Evolutionary conservation across 1,284 basidiomycete species (phyloP), one percentile per base, ranked within the genome.

Genomic region (Phaffia rhodozyma): DNA sequence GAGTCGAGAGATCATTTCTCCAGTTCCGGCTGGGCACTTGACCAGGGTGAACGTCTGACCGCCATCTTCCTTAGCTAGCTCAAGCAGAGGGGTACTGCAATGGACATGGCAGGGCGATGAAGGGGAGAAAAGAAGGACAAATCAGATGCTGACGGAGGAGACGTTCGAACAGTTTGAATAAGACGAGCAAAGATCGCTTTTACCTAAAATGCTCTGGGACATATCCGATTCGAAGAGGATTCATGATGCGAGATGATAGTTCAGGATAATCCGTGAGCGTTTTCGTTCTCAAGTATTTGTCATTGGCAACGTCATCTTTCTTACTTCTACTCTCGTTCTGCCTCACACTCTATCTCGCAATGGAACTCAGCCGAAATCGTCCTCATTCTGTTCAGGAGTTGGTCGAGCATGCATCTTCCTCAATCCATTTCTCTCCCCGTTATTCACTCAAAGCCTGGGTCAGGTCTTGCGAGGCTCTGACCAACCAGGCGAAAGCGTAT

Each of bases 21-120:
- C 92, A 1, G 91, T 94, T 6, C 92, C 92, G 70, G 90, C 89
- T 16, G 91, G 91, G 73, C 90, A 94, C 75, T 90, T 86, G n/a
- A 92, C 83, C 7, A 94, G 80, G 21, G 81, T 82, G 72, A 94
- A 88, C 0, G 86, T 88, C 73, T 82, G 77, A 6, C 82, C 83
- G 18, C 78, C 74, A 70, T 92, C 89, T 16, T 74, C 77, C 30
- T 80, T 75, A 3, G 73, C 75, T 55, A 78, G 75, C 70, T 79
- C 90, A 5, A 94, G 81, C 13, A 96, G 80, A 0, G 92, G 91
- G 0, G 88, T 88, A 23, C 87, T 87, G 75, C 94, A 94, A 74
- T 94, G 91, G 5, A 43, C 16, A 43, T 11, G 13, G 38, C 20
- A 27, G n/a, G 23, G 6, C n/a, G 29, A 18, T 13, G n/a, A 13